phyloP scores from a whole-genome alignment of 257 asterid genomes.

The Solanum sejunctum region DNA sequence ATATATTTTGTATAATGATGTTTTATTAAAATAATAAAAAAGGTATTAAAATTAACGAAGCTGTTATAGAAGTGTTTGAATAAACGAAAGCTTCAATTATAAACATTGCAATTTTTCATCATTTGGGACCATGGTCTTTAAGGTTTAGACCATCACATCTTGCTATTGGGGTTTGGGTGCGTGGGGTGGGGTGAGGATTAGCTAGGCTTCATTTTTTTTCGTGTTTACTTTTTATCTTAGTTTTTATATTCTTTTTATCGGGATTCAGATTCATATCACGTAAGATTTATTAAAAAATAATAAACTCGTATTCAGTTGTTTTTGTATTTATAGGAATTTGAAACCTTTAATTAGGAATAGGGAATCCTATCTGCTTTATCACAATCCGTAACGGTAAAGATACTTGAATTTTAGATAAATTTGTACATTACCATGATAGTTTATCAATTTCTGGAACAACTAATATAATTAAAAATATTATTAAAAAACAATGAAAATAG shows the following conservation, averaged over 20 bases:
- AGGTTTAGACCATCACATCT: neutral
- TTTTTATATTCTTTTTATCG: neutral
- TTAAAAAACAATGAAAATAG: no score
- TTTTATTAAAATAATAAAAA: neutral
- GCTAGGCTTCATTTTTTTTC: neutral
- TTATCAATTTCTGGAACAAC: no score
- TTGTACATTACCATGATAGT: no score
- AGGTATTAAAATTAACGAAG: neutral
- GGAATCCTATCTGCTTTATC: neutral
- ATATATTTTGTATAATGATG: neutral
- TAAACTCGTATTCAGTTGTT: no score
- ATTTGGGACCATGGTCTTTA: neutral
- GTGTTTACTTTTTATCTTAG: neutral
- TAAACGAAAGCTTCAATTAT: neutral
- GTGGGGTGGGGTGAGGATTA: no score
- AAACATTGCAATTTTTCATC: neutral
- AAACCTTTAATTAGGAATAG: neutral
- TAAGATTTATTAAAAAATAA: neutral
- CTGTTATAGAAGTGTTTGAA: neutral
- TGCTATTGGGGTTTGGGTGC: neutral
- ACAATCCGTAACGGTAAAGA: neutral
- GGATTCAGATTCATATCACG: neutral
- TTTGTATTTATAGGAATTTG: neutral
- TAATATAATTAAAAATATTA: no score
- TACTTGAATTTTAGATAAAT: no score